Evolutionary conservation across 177 flowering plant species (phyloP).

Genomic region (Tripterygium wilfordii): DNA sequence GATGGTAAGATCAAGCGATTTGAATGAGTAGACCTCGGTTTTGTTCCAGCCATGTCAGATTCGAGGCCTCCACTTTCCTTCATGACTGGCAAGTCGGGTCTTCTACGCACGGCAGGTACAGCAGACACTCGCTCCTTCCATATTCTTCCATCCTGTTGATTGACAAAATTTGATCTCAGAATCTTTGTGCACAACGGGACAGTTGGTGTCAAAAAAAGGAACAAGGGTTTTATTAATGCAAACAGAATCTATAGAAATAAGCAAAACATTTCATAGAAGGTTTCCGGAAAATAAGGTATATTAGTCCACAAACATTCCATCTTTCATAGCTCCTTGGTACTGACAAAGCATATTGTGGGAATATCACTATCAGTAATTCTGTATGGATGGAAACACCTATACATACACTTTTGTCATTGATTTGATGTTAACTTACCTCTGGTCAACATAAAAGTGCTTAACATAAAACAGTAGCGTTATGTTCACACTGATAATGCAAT

Average conservation of each 20-base stretch:
- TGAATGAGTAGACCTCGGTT: slow-evolving; percentile 24
- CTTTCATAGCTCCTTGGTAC: too few species aligned
- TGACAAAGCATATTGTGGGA: not conserved
- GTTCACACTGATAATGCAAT: too few species aligned
- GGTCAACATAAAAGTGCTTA: too few species aligned
- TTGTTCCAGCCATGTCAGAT: slow-evolving; percentile 28
- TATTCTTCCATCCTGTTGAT: slow-evolving; percentile 58
- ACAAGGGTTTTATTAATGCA: not conserved
- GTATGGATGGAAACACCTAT: not conserved
- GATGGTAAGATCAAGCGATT: slow-evolving; percentile 54
- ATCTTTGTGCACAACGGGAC: not conserved
- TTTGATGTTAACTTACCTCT: too few species aligned
- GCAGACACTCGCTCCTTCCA: slow-evolving; percentile 86
- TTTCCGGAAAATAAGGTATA: not conserved
- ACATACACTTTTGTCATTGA: too few species aligned
- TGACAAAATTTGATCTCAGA: not conserved
- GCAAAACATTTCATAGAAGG: not conserved
- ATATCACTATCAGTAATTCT: not conserved
- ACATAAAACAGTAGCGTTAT: too few species aligned
- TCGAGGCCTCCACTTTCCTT: slow-evolving; percentile 35
- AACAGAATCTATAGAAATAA: not conserved
- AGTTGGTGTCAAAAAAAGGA: not conserved
- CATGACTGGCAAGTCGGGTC: slow-evolving; percentile 42
- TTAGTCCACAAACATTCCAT: not conserved
- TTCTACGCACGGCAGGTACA: slow-evolving; percentile 21